Evolutionary conservation across 306 rosid genomes (phyloP).

Genomic region (Cucumis melo): DNA sequence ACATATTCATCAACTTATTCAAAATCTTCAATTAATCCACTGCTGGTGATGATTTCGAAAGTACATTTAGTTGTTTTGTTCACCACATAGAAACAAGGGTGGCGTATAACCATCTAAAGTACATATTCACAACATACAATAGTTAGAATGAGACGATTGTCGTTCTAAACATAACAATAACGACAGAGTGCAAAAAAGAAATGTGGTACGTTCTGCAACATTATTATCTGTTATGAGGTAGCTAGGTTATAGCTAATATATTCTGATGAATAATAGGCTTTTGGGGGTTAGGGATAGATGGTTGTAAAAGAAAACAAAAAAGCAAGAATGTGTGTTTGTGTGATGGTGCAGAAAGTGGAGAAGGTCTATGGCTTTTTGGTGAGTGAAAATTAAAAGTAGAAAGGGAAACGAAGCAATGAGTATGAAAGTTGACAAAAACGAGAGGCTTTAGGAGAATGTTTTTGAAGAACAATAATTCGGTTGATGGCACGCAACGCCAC

Average conservation of each 20-base stretch:
- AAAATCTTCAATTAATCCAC: too few species aligned
- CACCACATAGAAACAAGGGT: too few species aligned
- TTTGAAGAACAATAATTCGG: background rate
- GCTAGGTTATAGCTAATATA: background rate
- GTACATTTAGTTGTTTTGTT: too few species aligned
- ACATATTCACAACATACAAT: too few species aligned
- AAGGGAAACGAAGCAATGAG: background rate
- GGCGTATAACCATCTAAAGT: too few species aligned
- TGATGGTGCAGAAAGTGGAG: background rate
- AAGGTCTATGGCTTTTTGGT: background rate
- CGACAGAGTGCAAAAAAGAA: background rate
- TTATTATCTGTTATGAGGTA: background rate
- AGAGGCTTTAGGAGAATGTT: background rate
- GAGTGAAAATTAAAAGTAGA: background rate
- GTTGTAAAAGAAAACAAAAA: background rate
- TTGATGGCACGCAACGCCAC: background rate
- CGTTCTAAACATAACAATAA: background rate
- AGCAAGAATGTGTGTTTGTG: background rate
- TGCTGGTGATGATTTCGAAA: too few species aligned
- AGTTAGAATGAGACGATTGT: background rate
- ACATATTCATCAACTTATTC: too few species aligned
- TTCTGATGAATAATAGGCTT: background rate
- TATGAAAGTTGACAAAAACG: conserved; percentile 1
- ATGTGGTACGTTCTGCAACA: background rate
- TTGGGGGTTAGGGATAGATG: background rate